Evolutionary conservation across 441 rosid genomes (phyloP).

Genomic region (Adansonia gregorii): DNA sequence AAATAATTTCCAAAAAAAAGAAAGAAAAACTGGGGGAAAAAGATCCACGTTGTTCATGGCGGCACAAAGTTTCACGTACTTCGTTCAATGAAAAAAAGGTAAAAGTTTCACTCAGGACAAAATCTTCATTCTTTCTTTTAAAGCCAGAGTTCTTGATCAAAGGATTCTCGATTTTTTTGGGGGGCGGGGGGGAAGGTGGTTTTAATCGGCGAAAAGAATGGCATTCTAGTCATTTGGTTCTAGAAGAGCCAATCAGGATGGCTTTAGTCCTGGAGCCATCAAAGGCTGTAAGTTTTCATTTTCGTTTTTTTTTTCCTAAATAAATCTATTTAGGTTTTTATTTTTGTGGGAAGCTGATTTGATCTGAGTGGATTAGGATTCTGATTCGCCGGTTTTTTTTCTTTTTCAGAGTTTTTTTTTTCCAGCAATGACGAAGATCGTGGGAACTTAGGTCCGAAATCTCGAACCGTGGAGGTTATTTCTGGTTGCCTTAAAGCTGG

Average conservation of each 20-base stretch:
- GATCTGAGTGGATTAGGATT: slow-evolving; percentile 12
- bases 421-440: slow-evolving; percentile 95
- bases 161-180: neutral
- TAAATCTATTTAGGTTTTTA: slow-evolving; percentile 7
- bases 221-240: slow-evolving; percentile 91
- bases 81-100: too few species aligned
- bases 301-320: neutral
- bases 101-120: too few species aligned
- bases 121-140: too few species aligned
- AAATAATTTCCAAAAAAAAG: neutral
- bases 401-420: slow-evolving; percentile 77
- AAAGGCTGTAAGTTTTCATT: slow-evolving; percentile 58
- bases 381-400: slow-evolving; percentile 16
- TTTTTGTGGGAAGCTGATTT: neutral
- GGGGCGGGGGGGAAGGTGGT: too few species aligned
- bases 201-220: slow-evolving; percentile 46
- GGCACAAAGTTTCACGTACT: too few species aligned
- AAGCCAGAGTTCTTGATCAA: neutral
- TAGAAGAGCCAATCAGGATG: slow-evolving; percentile 98
- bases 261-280: slow-evolving; percentile 93
- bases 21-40: neutral
- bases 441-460: slow-evolving; percentile 94
- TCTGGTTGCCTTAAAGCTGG: slow-evolving; percentile 94
- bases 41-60: too few species aligned
- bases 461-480: slow-evolving; percentile 82